phyloP scores from a whole-genome alignment of 2,329 filamentous ascomycete genomes.

The Clonostachys chloroleuca region DNA sequence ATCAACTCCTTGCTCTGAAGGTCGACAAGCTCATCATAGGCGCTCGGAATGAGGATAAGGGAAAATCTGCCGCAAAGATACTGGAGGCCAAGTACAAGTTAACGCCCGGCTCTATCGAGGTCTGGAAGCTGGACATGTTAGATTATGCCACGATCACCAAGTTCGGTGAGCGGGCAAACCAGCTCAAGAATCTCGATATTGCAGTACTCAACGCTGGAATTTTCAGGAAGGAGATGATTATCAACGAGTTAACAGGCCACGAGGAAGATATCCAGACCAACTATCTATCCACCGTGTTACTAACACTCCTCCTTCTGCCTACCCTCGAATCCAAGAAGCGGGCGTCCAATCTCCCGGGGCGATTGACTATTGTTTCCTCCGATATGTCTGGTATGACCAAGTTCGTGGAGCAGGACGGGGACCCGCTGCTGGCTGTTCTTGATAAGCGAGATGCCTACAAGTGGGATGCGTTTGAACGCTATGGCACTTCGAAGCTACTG shows the following conservation, averaged over 20 bases:
- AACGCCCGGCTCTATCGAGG: constrained; percentile 15
- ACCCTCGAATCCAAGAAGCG: constrained; percentile 17
- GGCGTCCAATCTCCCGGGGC: constrained; percentile 9
- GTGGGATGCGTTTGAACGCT: constrained; percentile 13
- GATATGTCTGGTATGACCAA: constrained; percentile 13
- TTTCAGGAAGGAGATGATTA: constrained; percentile 11
- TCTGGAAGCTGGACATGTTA: constrained; percentile 15
- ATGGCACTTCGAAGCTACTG: constrained; percentile 20
- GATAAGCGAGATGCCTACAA: constrained; percentile 15
- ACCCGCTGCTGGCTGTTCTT: constrained; percentile 16
- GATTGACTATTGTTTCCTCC: constrained; percentile 22
- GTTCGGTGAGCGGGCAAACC: constrained; percentile 13
- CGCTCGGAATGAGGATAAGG: constrained; percentile 8
- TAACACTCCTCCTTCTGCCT: constrained; percentile 24
- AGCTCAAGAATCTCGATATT: constrained; percentile 31
- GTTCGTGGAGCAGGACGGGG: constrained; percentile 12
- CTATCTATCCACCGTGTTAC: constrained; percentile 26
- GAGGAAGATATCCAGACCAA: constrained; percentile 34
- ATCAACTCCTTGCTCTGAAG: constrained; percentile 4
- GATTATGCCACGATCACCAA: constrained; percentile 13
- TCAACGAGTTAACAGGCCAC: constrained; percentile 22
- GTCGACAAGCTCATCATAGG: constrained; percentile 8
- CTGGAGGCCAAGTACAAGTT: constrained; percentile 1
- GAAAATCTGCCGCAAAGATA: not conserved
- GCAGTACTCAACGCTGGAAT: constrained; percentile 40